Evolutionary conservation across 495 filamentous ascomycete species (phyloP), one percentile per base, ranked within the genome.

Genomic region (Apodospora peruviana): DNA sequence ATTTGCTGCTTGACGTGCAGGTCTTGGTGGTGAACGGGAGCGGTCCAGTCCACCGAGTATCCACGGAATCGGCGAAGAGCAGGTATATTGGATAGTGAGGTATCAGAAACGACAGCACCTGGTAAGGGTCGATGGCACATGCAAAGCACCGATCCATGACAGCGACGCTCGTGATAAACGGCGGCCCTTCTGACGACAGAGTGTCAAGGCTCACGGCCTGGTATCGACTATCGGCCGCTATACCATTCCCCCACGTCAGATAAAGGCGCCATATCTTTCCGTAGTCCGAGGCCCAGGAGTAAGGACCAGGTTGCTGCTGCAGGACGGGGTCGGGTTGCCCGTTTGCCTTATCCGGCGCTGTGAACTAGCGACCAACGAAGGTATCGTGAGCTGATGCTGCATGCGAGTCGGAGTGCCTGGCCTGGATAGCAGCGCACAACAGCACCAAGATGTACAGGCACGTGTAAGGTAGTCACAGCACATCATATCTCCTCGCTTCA

Each of bases 191-290:
- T 5, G n/a, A n/a, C n/a, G n/a, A n/a, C n/a, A n/a, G n/a, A n/a
- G n/a, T n/a, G n/a, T n/a, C n/a, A n/a, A n/a, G n/a, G n/a, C n/a
- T n/a, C n/a, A n/a, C n/a, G n/a, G n/a, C n/a, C n/a, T n/a, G n/a
- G n/a, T n/a, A n/a, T n/a, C n/a, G n/a, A n/a, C n/a, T n/a, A n/a
- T n/a, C n/a, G n/a, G n/a, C n/a, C n/a, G n/a, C n/a, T n/a, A n/a
- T n/a, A n/a, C n/a, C n/a, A 11, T 41, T 53, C 47, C 47, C 53
- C 53, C 53, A 55, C 53, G 52, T 40, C n/a, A 57, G 48, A 46
- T 41, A 49, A 48, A 35, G 40, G 12, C 20, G 37, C 19, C 36
- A 23, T 48, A 7, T 24, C n/a, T n/a, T n/a, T n/a, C n/a, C n/a
- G n/a, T n/a, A n/a, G 34, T 38, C 20, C 19, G 36, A 40, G 24